A percentile compares a stretch with the other conserved stretches of the same genome.
Conservation (phyloP, 768 basidiomycete genomes). For the Suillus spraguei region DNA sequence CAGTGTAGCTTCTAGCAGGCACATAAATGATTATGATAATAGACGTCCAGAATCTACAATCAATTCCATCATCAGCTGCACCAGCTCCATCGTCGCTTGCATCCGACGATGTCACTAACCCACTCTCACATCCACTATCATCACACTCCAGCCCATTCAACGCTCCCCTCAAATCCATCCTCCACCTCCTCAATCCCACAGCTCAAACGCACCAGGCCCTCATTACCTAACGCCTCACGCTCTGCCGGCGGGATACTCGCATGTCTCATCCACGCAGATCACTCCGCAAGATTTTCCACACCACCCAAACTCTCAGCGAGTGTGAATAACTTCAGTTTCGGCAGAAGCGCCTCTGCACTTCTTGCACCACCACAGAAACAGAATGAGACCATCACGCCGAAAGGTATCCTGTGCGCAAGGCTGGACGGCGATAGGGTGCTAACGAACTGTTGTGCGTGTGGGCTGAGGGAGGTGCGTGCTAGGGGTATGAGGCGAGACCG, state of each 20-base stretch:
- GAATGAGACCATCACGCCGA: slow-evolving; percentile 88
- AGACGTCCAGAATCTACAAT: no score
- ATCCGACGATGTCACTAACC: not conserved
- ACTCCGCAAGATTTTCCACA: slow-evolving; percentile 88
- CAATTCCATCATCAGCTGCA: not conserved
- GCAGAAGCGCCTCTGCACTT: slow-evolving; percentile 70
- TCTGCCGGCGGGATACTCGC: slow-evolving; percentile 71
- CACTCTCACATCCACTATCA: slow-evolving; percentile 5
- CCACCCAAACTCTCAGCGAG: slow-evolving; percentile 92
- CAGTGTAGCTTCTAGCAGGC: not conserved
- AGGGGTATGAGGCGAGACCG: slow-evolving; percentile 68
- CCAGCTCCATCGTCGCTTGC: not conserved
- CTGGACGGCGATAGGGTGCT: slow-evolving; percentile 38
- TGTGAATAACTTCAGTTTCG: slow-evolving; percentile 64
- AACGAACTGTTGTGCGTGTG: slow-evolving; percentile 71
- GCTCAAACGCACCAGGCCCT: slow-evolving; percentile 77
- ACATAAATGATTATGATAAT: not conserved
- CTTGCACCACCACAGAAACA: slow-evolving; percentile 50
- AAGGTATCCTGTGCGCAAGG: slow-evolving; percentile 46
- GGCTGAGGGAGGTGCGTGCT: slow-evolving; percentile 63
- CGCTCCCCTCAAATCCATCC: slow-evolving; percentile 53
- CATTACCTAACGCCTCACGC: slow-evolving; percentile 73
- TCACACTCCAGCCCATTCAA: slow-evolving; percentile 59
- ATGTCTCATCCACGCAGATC: slow-evolving; percentile 90
- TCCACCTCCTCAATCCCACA: slow-evolving; percentile 89